Evolutionary conservation across 2,329 filamentous ascomycete genomes (phyloP).

Genomic region (Fusarium scirpi): DNA sequence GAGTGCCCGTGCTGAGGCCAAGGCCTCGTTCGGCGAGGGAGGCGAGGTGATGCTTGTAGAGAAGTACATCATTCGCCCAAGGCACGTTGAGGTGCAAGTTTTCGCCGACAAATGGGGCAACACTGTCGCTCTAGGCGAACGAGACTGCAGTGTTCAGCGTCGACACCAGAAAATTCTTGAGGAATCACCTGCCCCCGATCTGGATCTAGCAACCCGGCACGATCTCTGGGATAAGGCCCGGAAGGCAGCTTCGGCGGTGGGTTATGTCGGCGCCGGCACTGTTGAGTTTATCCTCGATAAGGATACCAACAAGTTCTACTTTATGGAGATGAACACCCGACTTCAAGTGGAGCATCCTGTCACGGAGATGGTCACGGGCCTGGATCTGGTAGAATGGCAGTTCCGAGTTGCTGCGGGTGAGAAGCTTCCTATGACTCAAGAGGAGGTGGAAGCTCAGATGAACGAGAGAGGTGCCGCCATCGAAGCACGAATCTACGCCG

Average conservation of each 20-base stretch:
- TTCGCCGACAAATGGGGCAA: slow-evolving; percentile 86
- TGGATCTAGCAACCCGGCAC: slow-evolving; percentile 68
- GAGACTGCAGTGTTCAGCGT: slow-evolving; percentile 89
- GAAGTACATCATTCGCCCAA: slow-evolving; percentile 80
- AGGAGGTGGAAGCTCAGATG: slow-evolving; percentile 80
- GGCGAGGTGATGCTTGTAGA: slow-evolving; percentile 86
- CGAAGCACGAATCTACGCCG: slow-evolving; percentile 95
- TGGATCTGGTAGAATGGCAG: slow-evolving; percentile 93
- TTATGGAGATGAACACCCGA: slow-evolving; percentile 87
- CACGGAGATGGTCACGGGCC: slow-evolving; percentile 76
- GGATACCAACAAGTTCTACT: slow-evolving; percentile 82
- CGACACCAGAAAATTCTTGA: slow-evolving; percentile 93
- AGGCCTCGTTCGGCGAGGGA: slow-evolving; percentile 83
- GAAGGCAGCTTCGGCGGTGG: slow-evolving; percentile 77
- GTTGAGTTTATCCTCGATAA: slow-evolving; percentile 93
- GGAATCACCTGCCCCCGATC: slow-evolving; percentile 82
- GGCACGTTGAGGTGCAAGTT: slow-evolving; percentile 91
- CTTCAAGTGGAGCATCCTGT: slow-evolving; percentile 98
- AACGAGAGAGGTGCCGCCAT: slow-evolving; percentile 84
- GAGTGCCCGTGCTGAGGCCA: slow-evolving; percentile 80
- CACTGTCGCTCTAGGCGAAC: slow-evolving; percentile 85
- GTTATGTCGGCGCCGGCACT: slow-evolving; percentile 90
- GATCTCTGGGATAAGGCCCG: slow-evolving; percentile 75
- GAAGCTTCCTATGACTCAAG: slow-evolving; percentile 66
- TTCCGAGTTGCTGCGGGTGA: slow-evolving; percentile 77